Evolutionary conservation across 352 stramenopile species (phyloP).

Genomic region (Globisporangium polare): DNA sequence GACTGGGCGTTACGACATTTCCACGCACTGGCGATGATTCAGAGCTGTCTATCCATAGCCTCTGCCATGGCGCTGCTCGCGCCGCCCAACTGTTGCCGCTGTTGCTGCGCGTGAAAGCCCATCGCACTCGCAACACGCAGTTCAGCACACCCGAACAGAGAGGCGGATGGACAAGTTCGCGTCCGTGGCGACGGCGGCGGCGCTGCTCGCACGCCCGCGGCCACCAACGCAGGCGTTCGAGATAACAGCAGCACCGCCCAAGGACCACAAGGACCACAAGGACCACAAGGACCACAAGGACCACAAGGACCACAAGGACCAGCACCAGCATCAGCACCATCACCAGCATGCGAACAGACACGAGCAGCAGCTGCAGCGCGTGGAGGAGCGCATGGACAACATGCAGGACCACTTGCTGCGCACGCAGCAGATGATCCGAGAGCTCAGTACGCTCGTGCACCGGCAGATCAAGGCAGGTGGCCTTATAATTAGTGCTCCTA

Average conservation of each 20-base stretch:
- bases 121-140: neutral
- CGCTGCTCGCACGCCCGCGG: slow-evolving; percentile 6
- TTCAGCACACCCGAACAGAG: neutral
- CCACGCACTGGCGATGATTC: too few relatives aligned
- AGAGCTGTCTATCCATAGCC: too few relatives aligned
- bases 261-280: neutral
- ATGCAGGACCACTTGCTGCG: slow-evolving; percentile 36
- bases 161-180: slow-evolving; percentile 15
- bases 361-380: slow-evolving; percentile 13
- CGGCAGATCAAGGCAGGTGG: slow-evolving; percentile 39
- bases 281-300: too few relatives aligned
- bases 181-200: slow-evolving; percentile 9
- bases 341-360: neutral
- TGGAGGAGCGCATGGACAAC: slow-evolving; percentile 42
- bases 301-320: neutral
- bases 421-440: slow-evolving; percentile 49
- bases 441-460: slow-evolving; percentile 40
- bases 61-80: too few relatives aligned
- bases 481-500: neutral
- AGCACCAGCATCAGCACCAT: too few relatives aligned
- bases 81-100: too few relatives aligned
- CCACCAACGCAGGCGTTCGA: neutral
- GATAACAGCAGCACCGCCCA: neutral
- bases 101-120: too few relatives aligned
- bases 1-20: neutral